Conservation (phyloP, 805 yeast genomes). For the Metschnikowia kofuensis region DNA sequence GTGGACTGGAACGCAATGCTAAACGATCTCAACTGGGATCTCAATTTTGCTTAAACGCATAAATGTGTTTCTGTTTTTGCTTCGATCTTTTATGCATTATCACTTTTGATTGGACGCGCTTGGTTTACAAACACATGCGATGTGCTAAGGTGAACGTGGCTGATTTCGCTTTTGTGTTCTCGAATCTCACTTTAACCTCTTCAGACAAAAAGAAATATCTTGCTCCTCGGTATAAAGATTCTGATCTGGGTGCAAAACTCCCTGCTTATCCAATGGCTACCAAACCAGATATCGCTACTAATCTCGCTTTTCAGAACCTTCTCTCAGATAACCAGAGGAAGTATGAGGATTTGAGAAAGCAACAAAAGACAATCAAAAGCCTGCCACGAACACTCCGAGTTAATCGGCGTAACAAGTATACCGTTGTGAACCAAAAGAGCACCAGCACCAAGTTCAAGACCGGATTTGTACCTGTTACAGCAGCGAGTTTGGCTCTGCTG, state of each 20-base stretch:
- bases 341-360: conserved; percentile 8
- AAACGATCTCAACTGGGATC: conserved; percentile 68
- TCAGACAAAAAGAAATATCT: too few relatives aligned
- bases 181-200: too few relatives aligned
- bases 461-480: conserved; percentile 8
- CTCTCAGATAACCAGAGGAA: conserved; percentile 8
- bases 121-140: too few relatives aligned
- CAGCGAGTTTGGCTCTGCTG: conserved; percentile 1
- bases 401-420: conserved; percentile 5
- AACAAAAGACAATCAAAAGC: conserved; percentile 6
- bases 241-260: conserved; percentile 3
- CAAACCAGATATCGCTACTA: conserved; percentile 10
- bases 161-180: neutral
- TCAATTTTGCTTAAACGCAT: conserved; percentile 59
- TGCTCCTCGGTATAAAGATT: neutral
- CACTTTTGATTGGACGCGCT: too few relatives aligned
- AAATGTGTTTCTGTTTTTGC: too few relatives aligned
- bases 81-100: too few relatives aligned
- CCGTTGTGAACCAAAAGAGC: neutral
- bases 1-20: conserved; percentile 75
- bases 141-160: too few relatives aligned
- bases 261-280: conserved; percentile 9
- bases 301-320: conserved; percentile 9
- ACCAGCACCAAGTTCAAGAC: conserved; percentile 8
- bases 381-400: conserved; percentile 7